Percentiles rank a stretch among this genome's conserved stretches.
Conservation (phyloP, 805 yeast genomes). For the Barnettozyma botsteinii region DNA sequence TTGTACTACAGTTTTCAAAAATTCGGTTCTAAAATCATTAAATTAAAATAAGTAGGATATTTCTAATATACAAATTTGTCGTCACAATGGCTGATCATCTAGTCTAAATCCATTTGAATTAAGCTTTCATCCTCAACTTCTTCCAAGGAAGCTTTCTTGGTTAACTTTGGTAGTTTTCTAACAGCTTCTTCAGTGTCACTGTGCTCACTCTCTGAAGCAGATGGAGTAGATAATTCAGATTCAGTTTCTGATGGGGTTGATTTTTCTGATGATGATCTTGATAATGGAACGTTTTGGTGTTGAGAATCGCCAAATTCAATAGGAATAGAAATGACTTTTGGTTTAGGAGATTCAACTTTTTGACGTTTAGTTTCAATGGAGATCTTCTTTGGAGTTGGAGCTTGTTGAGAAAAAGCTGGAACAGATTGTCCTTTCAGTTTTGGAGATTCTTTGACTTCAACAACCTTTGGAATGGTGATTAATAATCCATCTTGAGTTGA, state of each 20-base stretch:
- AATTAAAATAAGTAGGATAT: not conserved
- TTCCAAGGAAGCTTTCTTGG: constrained; percentile 18
- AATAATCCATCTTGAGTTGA: constrained; percentile 7
- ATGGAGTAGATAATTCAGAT: constrained; percentile 2
- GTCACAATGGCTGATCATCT: not conserved
- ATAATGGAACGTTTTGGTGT: not conserved
- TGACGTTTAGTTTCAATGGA: not conserved
- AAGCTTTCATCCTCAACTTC: constrained; percentile 22
- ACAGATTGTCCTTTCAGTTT: not conserved
- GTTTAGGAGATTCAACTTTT: constrained; percentile 1
- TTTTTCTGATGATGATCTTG: constrained; percentile 6
- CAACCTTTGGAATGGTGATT: constrained; percentile 16
- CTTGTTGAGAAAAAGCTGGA: not conserved
- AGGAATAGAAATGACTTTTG: constrained; percentile 11
- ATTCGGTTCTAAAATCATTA: not conserved
- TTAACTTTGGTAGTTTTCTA: constrained; percentile 16
- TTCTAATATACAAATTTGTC: constrained; percentile 3
- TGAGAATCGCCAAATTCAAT: constrained; percentile 7
- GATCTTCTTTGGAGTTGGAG: not conserved
- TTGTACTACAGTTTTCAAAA: no score
- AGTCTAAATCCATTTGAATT: constrained; percentile 12
- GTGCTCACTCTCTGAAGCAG: constrained; percentile 2
- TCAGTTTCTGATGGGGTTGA: constrained; percentile 3
- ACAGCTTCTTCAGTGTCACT: constrained; percentile 3
- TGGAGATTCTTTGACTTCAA: not conserved